Conservation (phyloP, 2,329 filamentous ascomycete species). For the Aspergillus pseudoglaucus region DNA sequence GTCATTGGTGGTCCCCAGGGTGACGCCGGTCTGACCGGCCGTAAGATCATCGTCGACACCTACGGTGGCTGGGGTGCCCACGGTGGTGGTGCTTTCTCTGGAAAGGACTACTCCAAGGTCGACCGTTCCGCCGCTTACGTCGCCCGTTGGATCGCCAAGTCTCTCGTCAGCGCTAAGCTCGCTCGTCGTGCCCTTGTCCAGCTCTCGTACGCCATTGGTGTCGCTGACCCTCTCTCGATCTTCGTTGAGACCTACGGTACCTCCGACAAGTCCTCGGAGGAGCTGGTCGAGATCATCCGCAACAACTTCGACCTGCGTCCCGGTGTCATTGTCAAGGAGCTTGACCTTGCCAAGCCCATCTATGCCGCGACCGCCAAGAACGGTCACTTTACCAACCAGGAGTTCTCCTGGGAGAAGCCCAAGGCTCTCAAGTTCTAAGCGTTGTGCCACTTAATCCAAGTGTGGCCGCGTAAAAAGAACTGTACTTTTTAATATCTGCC, state of each 20-base stretch:
- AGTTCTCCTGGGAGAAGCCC: slow-evolving; percentile 97
- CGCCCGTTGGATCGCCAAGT: slow-evolving; percentile 98
- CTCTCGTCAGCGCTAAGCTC: slow-evolving; percentile 79
- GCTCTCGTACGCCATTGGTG: slow-evolving; percentile 98
- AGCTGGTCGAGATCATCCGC: slow-evolving; percentile 91
- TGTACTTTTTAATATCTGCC: slow-evolving; percentile 7
- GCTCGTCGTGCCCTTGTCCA: slow-evolving; percentile 91
- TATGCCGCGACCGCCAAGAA: slow-evolving; percentile 99
- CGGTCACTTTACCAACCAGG: slow-evolving; percentile 98
- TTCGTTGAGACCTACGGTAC: slow-evolving; percentile 98
- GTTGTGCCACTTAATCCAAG: slow-evolving; percentile 10
- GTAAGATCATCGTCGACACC: slow-evolving; percentile 99
- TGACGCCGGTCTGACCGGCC: slow-evolving; percentile 95
- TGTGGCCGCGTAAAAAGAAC: slow-evolving; percentile 11
- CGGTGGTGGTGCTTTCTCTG: slow-evolving; percentile 99
- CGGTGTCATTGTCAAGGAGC: slow-evolving; percentile 96
- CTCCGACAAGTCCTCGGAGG: slow-evolving; percentile 77
- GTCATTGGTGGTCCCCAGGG: slow-evolving; percentile 99
- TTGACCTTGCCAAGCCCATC: slow-evolving; percentile 91
- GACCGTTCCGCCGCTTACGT: slow-evolving; percentile 97
- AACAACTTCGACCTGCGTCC: slow-evolving; percentile 97
- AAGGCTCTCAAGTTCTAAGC: slow-evolving; percentile 86
- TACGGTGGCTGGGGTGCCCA: slow-evolving; percentile 99
- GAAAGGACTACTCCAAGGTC: slow-evolving; percentile 99
- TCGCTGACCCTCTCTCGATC: slow-evolving; percentile 94